These are phyloP conservation scores for Emmonsiellopsis sp. DNA, from an alignment of 2,329 filamentous ascomycete species.

Conservation along the genomic window DNA sequence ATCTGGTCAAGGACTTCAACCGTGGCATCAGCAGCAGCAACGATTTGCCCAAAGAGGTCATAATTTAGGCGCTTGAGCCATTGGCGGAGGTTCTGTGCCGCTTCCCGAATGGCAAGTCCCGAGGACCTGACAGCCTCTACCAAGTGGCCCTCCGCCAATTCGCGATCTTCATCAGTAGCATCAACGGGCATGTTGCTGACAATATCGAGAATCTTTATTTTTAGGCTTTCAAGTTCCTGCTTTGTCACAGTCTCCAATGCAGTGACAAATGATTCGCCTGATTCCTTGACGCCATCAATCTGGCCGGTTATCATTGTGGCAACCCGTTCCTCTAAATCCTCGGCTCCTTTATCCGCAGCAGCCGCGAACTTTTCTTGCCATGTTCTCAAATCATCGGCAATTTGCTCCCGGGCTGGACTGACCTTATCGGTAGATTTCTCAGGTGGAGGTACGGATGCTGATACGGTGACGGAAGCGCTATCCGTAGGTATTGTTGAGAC, in stretches of 20 bases:
- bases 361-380: constrained; percentile 87
- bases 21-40: constrained; percentile 66
- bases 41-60: constrained; percentile 59
- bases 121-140: constrained; percentile 52
- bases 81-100: constrained; percentile 63
- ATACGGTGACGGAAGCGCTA: constrained; percentile 6
- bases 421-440: constrained; percentile 37
- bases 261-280: constrained; percentile 44
- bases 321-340: constrained; percentile 54
- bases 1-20: constrained; percentile 75
- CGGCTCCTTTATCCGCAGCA: constrained; percentile 74
- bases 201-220: constrained; percentile 52
- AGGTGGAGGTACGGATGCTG: constrained; percentile 18
- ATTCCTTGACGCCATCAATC: constrained; percentile 43
- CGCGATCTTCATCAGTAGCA: constrained; percentile 42
- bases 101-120: constrained; percentile 64
- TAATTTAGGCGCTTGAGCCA: constrained; percentile 67
- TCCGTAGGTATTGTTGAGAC: neutral
- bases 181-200: constrained; percentile 49
- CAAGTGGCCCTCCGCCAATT: constrained; percentile 45
- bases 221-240: constrained; percentile 55
- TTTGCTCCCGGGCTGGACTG: constrained; percentile 47
- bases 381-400: constrained; percentile 58
- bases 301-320: constrained; percentile 61
- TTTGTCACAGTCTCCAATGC: constrained; percentile 60